Evolutionary conservation across 73 alveolate species (phyloP), one percentile per base, ranked within the genome.

Genomic region (Vitrella brassicaformis): DNA sequence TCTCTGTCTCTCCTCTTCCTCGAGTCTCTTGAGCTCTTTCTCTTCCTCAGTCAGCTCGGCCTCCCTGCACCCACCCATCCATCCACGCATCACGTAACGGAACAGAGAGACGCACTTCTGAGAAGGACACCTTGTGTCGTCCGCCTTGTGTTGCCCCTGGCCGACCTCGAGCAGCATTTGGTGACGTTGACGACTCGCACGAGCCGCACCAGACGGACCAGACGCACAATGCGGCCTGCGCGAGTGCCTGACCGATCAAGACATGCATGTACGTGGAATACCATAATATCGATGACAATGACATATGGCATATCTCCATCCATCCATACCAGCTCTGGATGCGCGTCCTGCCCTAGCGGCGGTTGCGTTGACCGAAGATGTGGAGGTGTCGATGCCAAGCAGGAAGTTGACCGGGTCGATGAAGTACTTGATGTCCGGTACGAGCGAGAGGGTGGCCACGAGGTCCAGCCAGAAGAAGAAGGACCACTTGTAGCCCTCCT

Each of bases 381-480:
- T 14, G 56, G 56, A 39, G 22, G 22, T 14, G 56, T 14, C 14
- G 4, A 8, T 4, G 56, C 56, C 56, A 8, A 39, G 56, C 22
- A 14, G 22, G 4, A 14, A 8, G 22, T 8, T 4, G 14, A 39
- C 22, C 22, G 56, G 56, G 56, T 4, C 14, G 22, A 39, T 39
- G 56, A 39, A 8, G 22, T 14, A 39, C 56, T 39, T 14, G 56
- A 39, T 39, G 56, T 39, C 56, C 56, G 84, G 88, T 19, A 88
- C 68, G 87, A 94, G 75, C 25, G 98, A 91, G 22, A 90, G 71
- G 1, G 98, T 94, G 45, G 98, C 81, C 30, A 92, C 66, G 19
- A 92, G 73, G 81, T 94, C 98, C 19, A 94, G 87, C 96, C 94
- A 91, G 73, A 92, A 94, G 89, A 92, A 94, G 88, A 94, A 94